Percentiles rank a stretch among this genome's conserved stretches.
phyloP scores from a whole-genome alignment of 1,284 basidiomycete genomes.

The Rhodotorula sp. region DNA sequence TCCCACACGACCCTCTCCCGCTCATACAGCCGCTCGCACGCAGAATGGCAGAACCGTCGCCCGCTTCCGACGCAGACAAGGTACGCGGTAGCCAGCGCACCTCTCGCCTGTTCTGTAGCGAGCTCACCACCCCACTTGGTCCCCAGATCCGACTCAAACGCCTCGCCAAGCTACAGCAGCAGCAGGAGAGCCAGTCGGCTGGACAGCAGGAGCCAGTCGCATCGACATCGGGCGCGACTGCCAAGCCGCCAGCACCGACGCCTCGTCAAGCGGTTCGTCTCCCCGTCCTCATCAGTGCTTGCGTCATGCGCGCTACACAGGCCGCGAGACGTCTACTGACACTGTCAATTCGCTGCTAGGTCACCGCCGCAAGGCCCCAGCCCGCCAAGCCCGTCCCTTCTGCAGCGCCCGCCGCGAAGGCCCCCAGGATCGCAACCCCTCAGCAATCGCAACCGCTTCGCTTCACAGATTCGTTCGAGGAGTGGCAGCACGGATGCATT shows the following conservation, averaged over 20 bases:
- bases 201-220: background rate
- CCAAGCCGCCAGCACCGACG: background rate
- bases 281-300: no score
- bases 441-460: conserved; percentile 4
- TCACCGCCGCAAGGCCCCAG: background rate
- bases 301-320: no score
- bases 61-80: conserved; percentile 18
- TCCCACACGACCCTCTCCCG: background rate
- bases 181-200: background rate
- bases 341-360: background rate
- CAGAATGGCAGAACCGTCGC: background rate
- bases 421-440: conserved; percentile 1
- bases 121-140: background rate
- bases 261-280: background rate
- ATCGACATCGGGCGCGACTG: background rate
- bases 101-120: background rate
- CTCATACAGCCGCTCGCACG: background rate
- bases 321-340: no score
- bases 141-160: conserved; percentile 41
- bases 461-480: conserved; percentile 40
- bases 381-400: background rate
- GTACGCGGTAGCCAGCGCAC: background rate
- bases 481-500: conserved; percentile 39
- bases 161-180: conserved; percentile 38
- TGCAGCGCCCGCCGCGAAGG: background rate